Percentiles rank a stretch among this genome's conserved stretches.
phyloP scores from a whole-genome alignment of 2,329 filamentous ascomycete genomes.

The Coniochaeta hoffmannii region DNA sequence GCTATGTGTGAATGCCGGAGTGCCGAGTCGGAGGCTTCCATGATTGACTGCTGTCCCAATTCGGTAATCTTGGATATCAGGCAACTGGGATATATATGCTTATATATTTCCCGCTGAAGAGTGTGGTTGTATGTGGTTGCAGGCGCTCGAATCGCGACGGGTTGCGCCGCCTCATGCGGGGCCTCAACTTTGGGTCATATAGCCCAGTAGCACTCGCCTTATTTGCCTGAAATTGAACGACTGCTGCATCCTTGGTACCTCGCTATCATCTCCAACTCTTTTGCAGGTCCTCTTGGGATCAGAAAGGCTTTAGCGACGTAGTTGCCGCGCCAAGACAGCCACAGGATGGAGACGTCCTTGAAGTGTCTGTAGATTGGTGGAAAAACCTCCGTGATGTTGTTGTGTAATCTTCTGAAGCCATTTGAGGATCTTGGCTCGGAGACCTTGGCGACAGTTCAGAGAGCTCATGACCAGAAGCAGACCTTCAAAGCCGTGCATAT shows the following conservation, averaged over 20 bases:
- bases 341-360: neutral
- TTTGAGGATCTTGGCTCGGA: neutral
- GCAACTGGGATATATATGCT: neutral
- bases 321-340: neutral
- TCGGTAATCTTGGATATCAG: neutral
- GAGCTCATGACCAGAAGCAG: neutral
- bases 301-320: neutral
- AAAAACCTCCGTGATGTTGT: neutral
- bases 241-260: neutral
- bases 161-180: neutral
- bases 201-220: neutral
- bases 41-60: neutral
- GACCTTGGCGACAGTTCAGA: neutral
- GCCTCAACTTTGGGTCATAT: neutral
- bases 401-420: too few species aligned
- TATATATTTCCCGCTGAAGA: neutral
- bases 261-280: neutral
- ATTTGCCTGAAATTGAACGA: neutral
- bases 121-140: neutral
- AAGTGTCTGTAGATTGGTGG: neutral
- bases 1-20: neutral
- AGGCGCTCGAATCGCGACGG: neutral
- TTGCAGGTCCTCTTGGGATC: neutral
- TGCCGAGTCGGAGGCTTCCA: constrained; percentile 1
- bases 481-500: neutral